Percentiles rank a stretch among this genome's conserved stretches.
Conservation (phyloP, 2,329 filamentous ascomycete genomes). For the Byssothecium circinans region DNA sequence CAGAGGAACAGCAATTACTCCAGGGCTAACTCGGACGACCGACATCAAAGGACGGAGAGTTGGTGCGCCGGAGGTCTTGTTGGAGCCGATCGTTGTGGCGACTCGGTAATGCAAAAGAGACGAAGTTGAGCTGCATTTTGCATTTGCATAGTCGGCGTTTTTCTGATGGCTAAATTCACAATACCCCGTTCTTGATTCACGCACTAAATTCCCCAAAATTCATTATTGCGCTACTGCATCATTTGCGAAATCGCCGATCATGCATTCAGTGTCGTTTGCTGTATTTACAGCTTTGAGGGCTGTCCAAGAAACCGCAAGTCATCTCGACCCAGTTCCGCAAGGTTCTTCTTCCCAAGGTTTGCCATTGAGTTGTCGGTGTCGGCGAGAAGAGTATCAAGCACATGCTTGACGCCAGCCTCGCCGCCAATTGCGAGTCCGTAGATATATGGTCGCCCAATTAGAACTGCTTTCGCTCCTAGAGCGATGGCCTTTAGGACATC, state of each 20-base stretch:
- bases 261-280: not conserved
- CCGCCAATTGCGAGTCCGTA: constrained; percentile 44
- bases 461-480: constrained; percentile 40
- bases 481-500: constrained; percentile 44
- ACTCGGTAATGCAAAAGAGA: not conserved
- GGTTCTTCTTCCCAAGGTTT: constrained; percentile 34
- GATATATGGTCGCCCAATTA: constrained; percentile 40
- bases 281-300: constrained; percentile 28
- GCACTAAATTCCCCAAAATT: no score
- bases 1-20: constrained; percentile 27
- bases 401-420: constrained; percentile 42
- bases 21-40: constrained; percentile 19
- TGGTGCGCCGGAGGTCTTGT: constrained; percentile 6
- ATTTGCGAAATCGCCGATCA: no score
- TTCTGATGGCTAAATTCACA: not conserved
- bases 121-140: not conserved
- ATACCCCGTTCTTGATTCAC: not conserved
- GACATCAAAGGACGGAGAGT: constrained; percentile 6
- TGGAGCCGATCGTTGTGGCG: constrained; percentile 7
- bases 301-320: constrained; percentile 33
- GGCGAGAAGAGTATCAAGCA: constrained; percentile 37
- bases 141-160: not conserved
- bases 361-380: constrained; percentile 39
- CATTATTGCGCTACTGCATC: no score
- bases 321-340: constrained; percentile 29